Percentiles rank a stretch among this genome's conserved stretches.
phyloP scores from a whole-genome alignment of 805 yeast genomes.

The Pichia membranifaciens region DNA sequence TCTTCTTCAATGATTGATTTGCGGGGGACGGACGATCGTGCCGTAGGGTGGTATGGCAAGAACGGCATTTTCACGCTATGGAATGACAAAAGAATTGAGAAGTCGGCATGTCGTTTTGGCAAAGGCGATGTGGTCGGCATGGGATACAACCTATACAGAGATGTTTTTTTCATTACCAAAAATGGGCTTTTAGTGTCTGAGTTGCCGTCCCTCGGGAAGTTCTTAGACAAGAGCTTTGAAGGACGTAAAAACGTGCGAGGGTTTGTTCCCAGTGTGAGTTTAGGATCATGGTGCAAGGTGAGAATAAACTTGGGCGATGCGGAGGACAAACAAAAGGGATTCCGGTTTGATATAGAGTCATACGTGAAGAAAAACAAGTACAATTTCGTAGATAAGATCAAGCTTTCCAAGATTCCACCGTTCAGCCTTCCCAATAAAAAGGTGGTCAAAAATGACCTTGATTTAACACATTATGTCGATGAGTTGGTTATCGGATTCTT shows the following conservation, averaged over 20 bases:
- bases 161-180: constrained; percentile 67
- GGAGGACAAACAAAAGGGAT: constrained; percentile 32
- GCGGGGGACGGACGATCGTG: constrained; percentile 43
- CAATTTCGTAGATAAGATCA: constrained; percentile 17
- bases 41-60: constrained; percentile 50
- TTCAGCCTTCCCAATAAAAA: constrained; percentile 11
- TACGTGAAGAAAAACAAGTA: constrained; percentile 38
- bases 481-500: constrained; percentile 39
- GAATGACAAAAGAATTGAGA: constrained; percentile 31
- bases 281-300: constrained; percentile 38
- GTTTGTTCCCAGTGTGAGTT: constrained; percentile 40
- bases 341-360: constrained; percentile 44
- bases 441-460: constrained; percentile 15
- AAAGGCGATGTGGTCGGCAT: constrained; percentile 70
- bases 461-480: constrained; percentile 18
- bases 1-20: constrained; percentile 27
- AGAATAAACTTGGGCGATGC: constrained; percentile 49
- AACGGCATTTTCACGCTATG: constrained; percentile 41
- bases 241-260: constrained; percentile 7
- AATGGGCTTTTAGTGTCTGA: constrained; percentile 65
- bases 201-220: constrained; percentile 27
- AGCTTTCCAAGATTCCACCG: constrained; percentile 8
- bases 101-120: constrained; percentile 42
- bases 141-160: constrained; percentile 66
- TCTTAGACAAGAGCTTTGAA: constrained; percentile 7